Conservation (phyloP, 371 early-diverging fungal genomes). For the Synchytrium microbalum region DNA sequence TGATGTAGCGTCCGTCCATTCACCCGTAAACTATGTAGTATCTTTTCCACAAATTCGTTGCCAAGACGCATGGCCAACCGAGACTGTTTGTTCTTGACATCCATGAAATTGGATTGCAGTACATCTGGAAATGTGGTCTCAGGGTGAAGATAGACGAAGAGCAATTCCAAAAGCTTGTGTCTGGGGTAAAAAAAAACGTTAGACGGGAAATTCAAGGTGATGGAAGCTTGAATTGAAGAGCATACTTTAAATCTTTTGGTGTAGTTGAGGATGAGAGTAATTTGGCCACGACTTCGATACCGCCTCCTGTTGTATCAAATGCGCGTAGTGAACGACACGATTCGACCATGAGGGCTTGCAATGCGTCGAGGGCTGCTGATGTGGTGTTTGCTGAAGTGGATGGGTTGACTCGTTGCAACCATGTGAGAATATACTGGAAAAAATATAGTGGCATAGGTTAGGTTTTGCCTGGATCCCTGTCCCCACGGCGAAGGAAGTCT, state of each 20-base stretch:
- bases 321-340: background rate
- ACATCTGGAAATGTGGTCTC: background rate
- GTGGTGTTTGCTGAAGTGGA: too few relatives aligned
- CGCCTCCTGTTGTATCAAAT: background rate
- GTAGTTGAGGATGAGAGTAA: background rate
- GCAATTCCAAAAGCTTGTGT: background rate
- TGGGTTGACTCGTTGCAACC: background rate
- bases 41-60: background rate
- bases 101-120: background rate
- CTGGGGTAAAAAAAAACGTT: too few relatives aligned
- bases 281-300: background rate
- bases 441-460: background rate
- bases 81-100: background rate
- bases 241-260: background rate
- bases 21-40: background rate
- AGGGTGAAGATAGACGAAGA: background rate
- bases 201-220: too few relatives aligned
- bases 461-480: background rate
- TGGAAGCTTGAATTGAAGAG: too few relatives aligned
- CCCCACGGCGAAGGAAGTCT: background rate
- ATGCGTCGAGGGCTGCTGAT: too few relatives aligned
- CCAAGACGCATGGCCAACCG: background rate
- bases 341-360: background rate
- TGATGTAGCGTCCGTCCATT: background rate
- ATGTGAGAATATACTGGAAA: background rate